Base-by-base conservation (phyloP, 306 rosid genomes). In the Echinosophora koreensis region DNA sequence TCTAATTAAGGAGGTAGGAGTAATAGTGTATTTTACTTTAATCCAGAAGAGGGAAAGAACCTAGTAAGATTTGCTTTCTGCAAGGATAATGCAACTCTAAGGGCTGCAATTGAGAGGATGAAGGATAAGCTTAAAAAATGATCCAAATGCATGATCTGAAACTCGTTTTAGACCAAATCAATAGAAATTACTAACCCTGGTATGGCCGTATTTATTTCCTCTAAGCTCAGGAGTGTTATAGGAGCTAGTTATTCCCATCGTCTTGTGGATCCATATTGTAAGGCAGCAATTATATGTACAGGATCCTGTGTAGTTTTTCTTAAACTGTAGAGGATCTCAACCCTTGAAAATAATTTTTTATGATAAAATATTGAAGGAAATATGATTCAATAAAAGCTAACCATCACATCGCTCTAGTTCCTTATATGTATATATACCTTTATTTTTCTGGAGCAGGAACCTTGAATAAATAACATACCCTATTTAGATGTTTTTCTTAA, bases 1-100 rank as follows among this genome's bases (percentile, higher is more conserved):
- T 82, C 74, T 89, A 66, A 89, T 89, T 51, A 88, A 88, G 77
- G 92, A 89, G 75, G 89, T 91, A 4, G 92, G 92, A 32, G 94
- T 91, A 2, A 91, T 85, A 89, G 90, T 47, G 97, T 85, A 2
- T 91, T 91, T 79, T 91, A 89, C 84, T 79, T 91, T 4, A 86
- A 91, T 73, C 92, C 94, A 12, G 97, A 88, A 79, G 91, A 91
- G 3, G 97, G 94, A 14, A 91, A 91, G 86, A 83, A 91, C 58
- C 86, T 89, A 3, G 90, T 91, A 8, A 84, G 97, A 67, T 91
- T 91, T 58, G 82, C 94, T 0, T 91, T 91, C 81, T 88, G 91
- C 83, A 91, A 91, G 82, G 94, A 91, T 6, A 90, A 88, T 71
- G 86, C 58, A 66, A 89, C 91, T 34, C 87, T 89, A 7, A 74